Evolutionary conservation across 2,329 filamentous ascomycete genomes (phyloP).

Genomic region (Epichloe uncinata): DNA sequence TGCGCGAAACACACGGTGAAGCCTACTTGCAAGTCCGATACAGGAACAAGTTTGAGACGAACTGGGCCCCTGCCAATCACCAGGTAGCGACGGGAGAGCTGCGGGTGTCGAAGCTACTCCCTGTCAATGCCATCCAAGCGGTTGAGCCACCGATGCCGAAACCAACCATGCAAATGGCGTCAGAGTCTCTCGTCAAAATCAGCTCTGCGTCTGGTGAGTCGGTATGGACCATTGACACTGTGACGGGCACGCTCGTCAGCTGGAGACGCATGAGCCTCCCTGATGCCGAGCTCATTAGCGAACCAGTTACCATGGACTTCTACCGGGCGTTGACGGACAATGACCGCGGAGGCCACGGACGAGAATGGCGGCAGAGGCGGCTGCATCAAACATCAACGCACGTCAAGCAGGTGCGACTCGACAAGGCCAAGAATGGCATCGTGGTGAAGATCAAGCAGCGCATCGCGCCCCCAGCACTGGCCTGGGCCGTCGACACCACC

Average conservation of each 20-base stretch:
- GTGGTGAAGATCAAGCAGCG: slow-evolving; percentile 35
- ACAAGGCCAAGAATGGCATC: slow-evolving; percentile 17
- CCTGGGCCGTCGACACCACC: slow-evolving; percentile 40
- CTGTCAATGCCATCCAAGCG: slow-evolving; percentile 13
- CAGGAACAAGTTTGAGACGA: slow-evolving; percentile 25
- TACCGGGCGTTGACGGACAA: slow-evolving; percentile 57
- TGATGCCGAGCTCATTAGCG: slow-evolving; percentile 27
- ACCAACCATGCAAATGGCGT: slow-evolving; percentile 12
- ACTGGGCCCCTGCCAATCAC: slow-evolving; percentile 39
- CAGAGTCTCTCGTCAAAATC: slow-evolving; percentile 17
- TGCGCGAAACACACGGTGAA: slow-evolving; percentile 19
- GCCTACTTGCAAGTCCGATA: slow-evolving; percentile 37
- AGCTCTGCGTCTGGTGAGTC: slow-evolving; percentile 21
- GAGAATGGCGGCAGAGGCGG: slow-evolving; percentile 39
- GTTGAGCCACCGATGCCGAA: slow-evolving; percentile 8
- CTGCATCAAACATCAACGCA: slow-evolving; percentile 33
- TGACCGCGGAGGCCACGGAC: slow-evolving; percentile 42
- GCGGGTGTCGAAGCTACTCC: slow-evolving; percentile 21
- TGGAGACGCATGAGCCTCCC: slow-evolving; percentile 22
- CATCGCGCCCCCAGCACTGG: slow-evolving; percentile 49
- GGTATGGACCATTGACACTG: slow-evolving; percentile 31
- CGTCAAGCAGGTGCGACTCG: slow-evolving; percentile 22
- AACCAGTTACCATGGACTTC: slow-evolving; percentile 36
- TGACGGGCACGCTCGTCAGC: slow-evolving; percentile 27
- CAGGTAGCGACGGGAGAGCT: slow-evolving; percentile 38